A percentile compares a stretch with the other conserved stretches of the same genome.
These are phyloP conservation scores for Saccharomycopsis sp. DNA, from an alignment of 805 yeast genomes.

Conservation along the genomic window DNA sequence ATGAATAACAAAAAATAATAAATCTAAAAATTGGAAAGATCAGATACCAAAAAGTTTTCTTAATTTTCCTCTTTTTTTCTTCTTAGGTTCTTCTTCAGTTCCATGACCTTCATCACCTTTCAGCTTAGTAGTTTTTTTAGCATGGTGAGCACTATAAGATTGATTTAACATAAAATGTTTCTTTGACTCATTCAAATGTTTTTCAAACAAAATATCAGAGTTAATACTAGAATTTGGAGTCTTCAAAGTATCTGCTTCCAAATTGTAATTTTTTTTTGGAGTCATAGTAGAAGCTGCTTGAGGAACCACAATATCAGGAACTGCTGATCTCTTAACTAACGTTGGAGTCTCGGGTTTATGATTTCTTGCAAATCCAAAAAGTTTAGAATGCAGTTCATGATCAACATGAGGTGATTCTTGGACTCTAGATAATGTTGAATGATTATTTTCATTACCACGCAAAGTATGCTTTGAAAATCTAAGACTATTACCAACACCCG, in stretches of 20 bases:
- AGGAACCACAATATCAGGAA: not conserved
- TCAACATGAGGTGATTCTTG: not conserved
- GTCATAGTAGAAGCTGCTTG: not conserved
- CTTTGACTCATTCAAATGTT: slow-evolving; percentile 17
- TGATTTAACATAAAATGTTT: slow-evolving; percentile 11
- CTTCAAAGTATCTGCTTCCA: slow-evolving; percentile 14
- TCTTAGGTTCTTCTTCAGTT: not conserved
- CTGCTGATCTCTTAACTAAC: not conserved
- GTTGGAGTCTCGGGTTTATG: slow-evolving; percentile 2
- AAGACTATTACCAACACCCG: not conserved
- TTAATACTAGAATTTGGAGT: slow-evolving; percentile 16
- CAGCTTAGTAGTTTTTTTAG: not conserved
- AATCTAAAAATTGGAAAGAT: no score
- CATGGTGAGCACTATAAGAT: slow-evolving; percentile 3
- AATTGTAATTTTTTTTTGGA: not conserved
- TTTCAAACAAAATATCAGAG: slow-evolving; percentile 17
- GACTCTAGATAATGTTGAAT: not conserved
- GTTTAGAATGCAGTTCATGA: not conserved
- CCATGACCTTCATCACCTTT: not conserved
- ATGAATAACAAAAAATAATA: no score
- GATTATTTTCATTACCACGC: not conserved
- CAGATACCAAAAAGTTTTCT: slow-evolving; percentile 7
- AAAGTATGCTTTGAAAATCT: slow-evolving; percentile 6
- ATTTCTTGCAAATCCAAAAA: slow-evolving; percentile 10
- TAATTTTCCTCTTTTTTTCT: slow-evolving; percentile 1